These are phyloP conservation scores for Mucor lusitanicus DNA, from an alignment of 371 early-diverging fungal genomes.

Conservation along the genomic window DNA sequence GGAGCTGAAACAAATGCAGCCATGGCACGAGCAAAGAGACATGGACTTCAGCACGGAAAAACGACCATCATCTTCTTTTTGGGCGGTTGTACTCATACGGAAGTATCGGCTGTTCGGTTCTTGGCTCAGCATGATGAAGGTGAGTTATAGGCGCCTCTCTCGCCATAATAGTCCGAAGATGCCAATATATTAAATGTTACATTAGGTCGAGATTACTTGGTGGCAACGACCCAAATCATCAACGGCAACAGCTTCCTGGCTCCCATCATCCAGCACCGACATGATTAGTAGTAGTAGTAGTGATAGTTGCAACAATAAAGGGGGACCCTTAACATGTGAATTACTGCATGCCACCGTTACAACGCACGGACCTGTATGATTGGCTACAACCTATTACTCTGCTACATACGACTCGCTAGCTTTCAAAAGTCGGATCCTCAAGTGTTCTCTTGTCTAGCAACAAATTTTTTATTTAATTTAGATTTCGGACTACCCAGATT, in stretches of 20 bases:
- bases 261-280: conserved; percentile 48
- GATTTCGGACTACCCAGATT: background rate
- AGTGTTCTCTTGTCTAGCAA: background rate
- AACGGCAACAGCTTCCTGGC: conserved; percentile 80
- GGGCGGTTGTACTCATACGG: conserved; percentile 96
- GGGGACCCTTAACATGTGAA: background rate
- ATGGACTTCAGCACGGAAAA: conserved; percentile 60
- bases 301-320: background rate
- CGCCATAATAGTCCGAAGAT: background rate
- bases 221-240: conserved; percentile 85
- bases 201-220: conserved; percentile 76
- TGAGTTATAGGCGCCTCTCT: conserved; percentile 12
- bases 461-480: conserved; percentile 12
- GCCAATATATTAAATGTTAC: conserved; percentile 5
- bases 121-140: conserved; percentile 78
- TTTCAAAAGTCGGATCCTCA: background rate
- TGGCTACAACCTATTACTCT: background rate
- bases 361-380: conserved; percentile 11
- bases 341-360: background rate
- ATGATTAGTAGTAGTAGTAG: background rate
- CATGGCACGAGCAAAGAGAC: conserved; percentile 58
- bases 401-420: no score
- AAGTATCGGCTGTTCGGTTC: conserved; percentile 87
- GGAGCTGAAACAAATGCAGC: conserved; percentile 49
- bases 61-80: conserved; percentile 88